Conservation (phyloP, 1,284 basidiomycete species). For the Violaceomyces palustris region DNA sequence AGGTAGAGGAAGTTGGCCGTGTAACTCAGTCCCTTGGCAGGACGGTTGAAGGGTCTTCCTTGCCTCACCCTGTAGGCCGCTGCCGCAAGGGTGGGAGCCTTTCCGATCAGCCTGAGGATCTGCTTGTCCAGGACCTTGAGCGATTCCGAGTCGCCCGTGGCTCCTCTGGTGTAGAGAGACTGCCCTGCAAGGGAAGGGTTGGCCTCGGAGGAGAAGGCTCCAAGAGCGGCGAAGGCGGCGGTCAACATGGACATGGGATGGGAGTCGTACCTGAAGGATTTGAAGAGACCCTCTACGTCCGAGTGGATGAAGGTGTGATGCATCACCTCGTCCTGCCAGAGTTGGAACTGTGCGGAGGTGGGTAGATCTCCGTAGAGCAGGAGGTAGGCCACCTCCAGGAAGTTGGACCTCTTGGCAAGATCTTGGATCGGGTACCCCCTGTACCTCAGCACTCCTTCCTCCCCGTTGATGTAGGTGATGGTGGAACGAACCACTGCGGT, state of each 20-base stretch:
- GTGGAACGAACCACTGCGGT: slow-evolving; percentile 74
- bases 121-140: slow-evolving; percentile 80
- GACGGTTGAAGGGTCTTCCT: slow-evolving; percentile 78
- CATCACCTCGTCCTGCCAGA: slow-evolving; percentile 69
- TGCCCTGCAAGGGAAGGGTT: slow-evolving; percentile 62
- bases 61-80: slow-evolving; percentile 84
- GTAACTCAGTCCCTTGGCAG: slow-evolving; percentile 73
- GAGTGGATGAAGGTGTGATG: slow-evolving; percentile 71
- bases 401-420: slow-evolving; percentile 69
- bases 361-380: slow-evolving; percentile 68
- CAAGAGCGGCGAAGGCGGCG: slow-evolving; percentile 75
- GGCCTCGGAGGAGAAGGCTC: slow-evolving; percentile 65
- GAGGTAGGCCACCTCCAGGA: slow-evolving; percentile 77
- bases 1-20: slow-evolving; percentile 78
- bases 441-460: slow-evolving; percentile 22
- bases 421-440: slow-evolving; percentile 84
- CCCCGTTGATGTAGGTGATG: slow-evolving; percentile 80
- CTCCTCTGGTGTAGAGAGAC: slow-evolving; percentile 62
- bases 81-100: slow-evolving; percentile 77
- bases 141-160: slow-evolving; percentile 60
- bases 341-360: slow-evolving; percentile 60
- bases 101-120: slow-evolving; percentile 78
- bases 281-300: slow-evolving; percentile 66
- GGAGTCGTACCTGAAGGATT: slow-evolving; percentile 73
- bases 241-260: slow-evolving; percentile 84